Conservation (phyloP, 306 rosid species). For the Vigna angularis region DNA sequence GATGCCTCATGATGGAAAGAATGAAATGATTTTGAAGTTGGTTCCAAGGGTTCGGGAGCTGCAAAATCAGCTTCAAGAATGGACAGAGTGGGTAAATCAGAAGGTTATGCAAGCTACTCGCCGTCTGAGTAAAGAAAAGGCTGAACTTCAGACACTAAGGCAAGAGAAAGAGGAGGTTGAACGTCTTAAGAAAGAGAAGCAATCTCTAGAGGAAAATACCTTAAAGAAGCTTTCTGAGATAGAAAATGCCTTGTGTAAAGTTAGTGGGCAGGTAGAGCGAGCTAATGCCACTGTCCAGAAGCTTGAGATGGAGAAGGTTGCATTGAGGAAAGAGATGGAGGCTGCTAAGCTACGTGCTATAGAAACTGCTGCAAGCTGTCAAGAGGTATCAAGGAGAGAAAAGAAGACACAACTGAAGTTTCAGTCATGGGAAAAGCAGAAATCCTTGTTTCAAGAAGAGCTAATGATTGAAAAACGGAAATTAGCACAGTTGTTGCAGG, state of each 20-base stretch:
- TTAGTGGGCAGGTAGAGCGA: slow-evolving; percentile 84
- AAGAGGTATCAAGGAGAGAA: slow-evolving; percentile 77
- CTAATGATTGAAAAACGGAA: slow-evolving; percentile 60
- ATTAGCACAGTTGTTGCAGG: slow-evolving; percentile 57
- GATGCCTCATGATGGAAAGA: slow-evolving; percentile 72
- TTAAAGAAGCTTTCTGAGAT: slow-evolving; percentile 90
- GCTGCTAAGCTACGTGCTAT: slow-evolving; percentile 69
- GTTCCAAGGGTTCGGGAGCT: slow-evolving; percentile 64
- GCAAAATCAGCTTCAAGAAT: slow-evolving; percentile 79
- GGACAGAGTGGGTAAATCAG: slow-evolving; percentile 92
- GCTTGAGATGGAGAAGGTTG: slow-evolving; percentile 80
- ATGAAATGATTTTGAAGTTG: slow-evolving; percentile 74
- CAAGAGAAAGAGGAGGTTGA: slow-evolving; percentile 91
- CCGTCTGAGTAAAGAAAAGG: slow-evolving; percentile 83
- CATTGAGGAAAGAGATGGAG: slow-evolving; percentile 79
- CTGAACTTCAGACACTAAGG: slow-evolving; percentile 73
- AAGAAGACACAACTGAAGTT: slow-evolving; percentile 68
- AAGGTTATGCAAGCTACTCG: slow-evolving; percentile 95
- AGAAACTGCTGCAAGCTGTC: slow-evolving; percentile 79
- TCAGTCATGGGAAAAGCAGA: slow-evolving; percentile 86
- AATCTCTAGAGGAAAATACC: slow-evolving; percentile 76
- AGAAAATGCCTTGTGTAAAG: slow-evolving; percentile 82
- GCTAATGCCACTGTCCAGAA: slow-evolving; percentile 73
- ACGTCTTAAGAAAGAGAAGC: slow-evolving; percentile 77
- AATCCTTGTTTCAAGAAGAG: slow-evolving; percentile 69